Conservation (phyloP, 495 filamentous ascomycete species). For the Aspergillus coremiiformis region DNA sequence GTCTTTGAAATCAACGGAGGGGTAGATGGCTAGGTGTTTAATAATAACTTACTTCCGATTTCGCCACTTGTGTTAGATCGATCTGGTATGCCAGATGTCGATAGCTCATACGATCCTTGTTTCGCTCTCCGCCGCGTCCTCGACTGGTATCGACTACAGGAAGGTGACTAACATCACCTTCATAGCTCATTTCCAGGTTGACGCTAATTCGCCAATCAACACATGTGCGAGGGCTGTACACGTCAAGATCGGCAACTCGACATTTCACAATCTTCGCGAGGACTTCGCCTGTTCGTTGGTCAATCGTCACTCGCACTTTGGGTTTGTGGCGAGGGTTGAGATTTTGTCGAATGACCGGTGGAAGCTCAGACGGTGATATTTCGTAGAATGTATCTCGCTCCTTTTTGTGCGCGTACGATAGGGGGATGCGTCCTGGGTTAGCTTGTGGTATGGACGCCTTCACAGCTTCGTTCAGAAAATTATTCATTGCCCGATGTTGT, state of each 20-base stretch:
- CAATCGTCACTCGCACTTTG: conserved; percentile 70
- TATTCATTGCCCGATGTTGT: conserved; percentile 72
- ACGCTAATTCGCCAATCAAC: conserved; percentile 86
- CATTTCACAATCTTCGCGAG: conserved; percentile 84
- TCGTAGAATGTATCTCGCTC: conserved; percentile 79
- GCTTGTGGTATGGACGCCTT: conserved; percentile 33
- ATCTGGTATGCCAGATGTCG: conserved; percentile 75
- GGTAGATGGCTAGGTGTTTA: not conserved
- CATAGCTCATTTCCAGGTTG: conserved; percentile 81
- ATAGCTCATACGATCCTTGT: conserved; percentile 87
- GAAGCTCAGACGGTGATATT: conserved; percentile 52
- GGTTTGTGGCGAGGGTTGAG: conserved; percentile 52
- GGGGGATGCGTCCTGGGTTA: conserved; percentile 50
- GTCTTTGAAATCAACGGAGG: not conserved
- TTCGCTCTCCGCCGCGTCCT: conserved; percentile 52
- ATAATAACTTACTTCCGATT: conserved; percentile 53
- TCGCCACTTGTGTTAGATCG: conserved; percentile 81
- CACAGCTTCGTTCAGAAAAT: conserved; percentile 69
- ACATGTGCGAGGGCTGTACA: conserved; percentile 61
- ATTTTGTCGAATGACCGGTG: conserved; percentile 46
- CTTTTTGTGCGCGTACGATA: conserved; percentile 72
- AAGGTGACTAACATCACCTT: conserved; percentile 56
- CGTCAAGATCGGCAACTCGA: conserved; percentile 72
- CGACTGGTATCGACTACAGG: conserved; percentile 26
- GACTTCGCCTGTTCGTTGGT: conserved; percentile 63